Evolutionary conservation across 257 asterid genomes (phyloP).

Genomic region (Lithospermum erythrorhizon): DNA sequence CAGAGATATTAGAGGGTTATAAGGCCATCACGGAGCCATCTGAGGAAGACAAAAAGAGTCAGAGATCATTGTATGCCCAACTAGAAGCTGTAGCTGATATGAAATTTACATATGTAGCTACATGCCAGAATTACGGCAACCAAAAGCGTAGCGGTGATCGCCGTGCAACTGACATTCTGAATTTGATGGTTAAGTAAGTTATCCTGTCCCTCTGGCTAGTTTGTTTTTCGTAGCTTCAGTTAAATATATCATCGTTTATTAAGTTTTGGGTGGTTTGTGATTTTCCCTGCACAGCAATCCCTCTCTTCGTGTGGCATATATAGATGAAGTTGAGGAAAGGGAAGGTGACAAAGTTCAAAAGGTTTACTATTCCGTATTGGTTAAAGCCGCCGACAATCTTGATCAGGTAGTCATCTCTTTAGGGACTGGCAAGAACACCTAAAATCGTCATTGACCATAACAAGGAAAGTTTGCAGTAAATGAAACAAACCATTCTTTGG

Average conservation of each 20-base stretch:
- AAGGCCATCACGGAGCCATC: slow-evolving; percentile 57
- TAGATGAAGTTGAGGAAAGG: slow-evolving; percentile 93
- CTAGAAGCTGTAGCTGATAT: slow-evolving; percentile 96
- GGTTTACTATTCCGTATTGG: slow-evolving; percentile 84
- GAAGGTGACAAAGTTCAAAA: slow-evolving; percentile 67
- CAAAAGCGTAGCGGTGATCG: slow-evolving; percentile 97
- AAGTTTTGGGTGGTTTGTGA: slow-evolving; percentile 9
- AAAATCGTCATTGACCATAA: not conserved
- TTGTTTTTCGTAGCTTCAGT: not conserved
- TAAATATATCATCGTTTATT: slow-evolving; percentile 10
- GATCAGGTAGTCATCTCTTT: slow-evolving; percentile 62
- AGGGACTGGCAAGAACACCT: not conserved
- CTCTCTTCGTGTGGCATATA: slow-evolving; percentile 94
- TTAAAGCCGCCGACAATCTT: slow-evolving; percentile 94
- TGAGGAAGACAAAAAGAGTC: slow-evolving; percentile 76
- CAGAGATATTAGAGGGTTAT: slow-evolving; percentile 90
- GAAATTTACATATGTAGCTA: slow-evolving; percentile 96
- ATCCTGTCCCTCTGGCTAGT: not conserved
- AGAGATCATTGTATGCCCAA: slow-evolving; percentile 81
- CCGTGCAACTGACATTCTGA: slow-evolving; percentile 92
- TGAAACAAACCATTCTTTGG: not conserved
- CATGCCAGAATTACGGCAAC: slow-evolving; percentile 95
- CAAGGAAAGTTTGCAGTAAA: not conserved
- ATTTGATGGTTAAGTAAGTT: slow-evolving; percentile 97
- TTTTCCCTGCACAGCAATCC: slow-evolving; percentile 56